These are phyloP conservation scores for Vigna radiata DNA, from an alignment of 306 rosid genomes.

Conservation along the genomic window DNA sequence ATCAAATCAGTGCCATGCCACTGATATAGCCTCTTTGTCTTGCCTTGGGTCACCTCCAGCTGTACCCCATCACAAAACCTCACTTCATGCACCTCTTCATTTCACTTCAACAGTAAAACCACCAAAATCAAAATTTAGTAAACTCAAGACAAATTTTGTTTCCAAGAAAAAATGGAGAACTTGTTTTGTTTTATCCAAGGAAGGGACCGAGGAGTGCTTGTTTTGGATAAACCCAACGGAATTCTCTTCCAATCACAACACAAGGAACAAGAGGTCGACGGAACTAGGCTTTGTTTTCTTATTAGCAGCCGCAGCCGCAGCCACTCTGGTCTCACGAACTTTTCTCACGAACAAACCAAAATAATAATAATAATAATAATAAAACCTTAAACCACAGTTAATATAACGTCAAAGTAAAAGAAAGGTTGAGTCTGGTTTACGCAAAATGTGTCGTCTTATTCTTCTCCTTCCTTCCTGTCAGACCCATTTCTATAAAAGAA, in stretches of 20 bases:
- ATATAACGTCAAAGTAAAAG: conserved; percentile 55
- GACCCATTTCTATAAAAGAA: conserved; percentile 88
- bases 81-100: conserved; percentile 6
- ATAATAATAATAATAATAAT: too few relatives aligned
- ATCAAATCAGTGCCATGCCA: background rate
- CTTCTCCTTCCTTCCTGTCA: conserved; percentile 35
- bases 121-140: too few relatives aligned
- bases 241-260: background rate
- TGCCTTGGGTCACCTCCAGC: conserved; percentile 39
- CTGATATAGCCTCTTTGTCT: conserved; percentile 17
- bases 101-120: too few relatives aligned
- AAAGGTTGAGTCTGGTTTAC: conserved; percentile 84
- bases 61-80: conserved; percentile 36
- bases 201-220: background rate
- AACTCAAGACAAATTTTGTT: too few relatives aligned
- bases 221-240: background rate
- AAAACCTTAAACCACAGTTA: conserved; percentile 22
- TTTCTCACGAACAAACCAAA: too few relatives aligned
- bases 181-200: background rate
- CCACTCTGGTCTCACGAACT: too few relatives aligned
- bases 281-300: background rate
- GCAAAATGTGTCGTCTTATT: conserved; percentile 78
- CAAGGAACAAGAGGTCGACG: background rate
- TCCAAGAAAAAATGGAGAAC: too few relatives aligned
- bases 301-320: background rate